These are phyloP conservation scores for Pachyrhizus erosus DNA, from an alignment of 306 rosid species.

Conservation along the genomic window DNA sequence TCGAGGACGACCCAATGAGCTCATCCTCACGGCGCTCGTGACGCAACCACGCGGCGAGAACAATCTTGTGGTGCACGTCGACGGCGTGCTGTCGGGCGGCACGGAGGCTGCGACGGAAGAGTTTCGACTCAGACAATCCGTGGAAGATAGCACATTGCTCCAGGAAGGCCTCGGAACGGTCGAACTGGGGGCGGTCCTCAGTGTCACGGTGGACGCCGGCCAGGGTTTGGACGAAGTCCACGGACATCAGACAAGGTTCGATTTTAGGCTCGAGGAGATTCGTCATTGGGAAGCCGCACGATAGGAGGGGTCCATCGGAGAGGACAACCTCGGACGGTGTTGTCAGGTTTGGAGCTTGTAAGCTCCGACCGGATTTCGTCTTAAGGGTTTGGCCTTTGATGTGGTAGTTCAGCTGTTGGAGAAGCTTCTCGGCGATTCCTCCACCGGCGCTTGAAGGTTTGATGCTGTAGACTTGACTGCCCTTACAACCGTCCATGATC, in stretches of 20 bases:
- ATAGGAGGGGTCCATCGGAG: constrained; percentile 58
- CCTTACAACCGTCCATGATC: constrained; percentile 87
- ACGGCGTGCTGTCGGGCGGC: constrained; percentile 79
- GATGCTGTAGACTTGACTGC: constrained; percentile 68
- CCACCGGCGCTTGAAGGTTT: constrained; percentile 46
- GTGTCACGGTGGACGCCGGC: constrained; percentile 55
- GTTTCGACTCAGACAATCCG: constrained; percentile 60
- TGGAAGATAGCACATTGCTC: constrained; percentile 72
- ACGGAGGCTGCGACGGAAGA: constrained; percentile 76
- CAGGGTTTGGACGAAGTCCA: constrained; percentile 58
- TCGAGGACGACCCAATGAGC: constrained; percentile 61
- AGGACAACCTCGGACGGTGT: constrained; percentile 35
- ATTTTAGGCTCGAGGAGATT: constrained; percentile 70
- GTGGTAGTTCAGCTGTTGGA: constrained; percentile 66
- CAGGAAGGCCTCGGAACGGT: constrained; percentile 55
- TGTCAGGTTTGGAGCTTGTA: constrained; percentile 37
- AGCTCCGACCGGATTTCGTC: constrained; percentile 52
- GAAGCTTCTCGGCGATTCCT: constrained; percentile 63
- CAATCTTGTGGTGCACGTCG: constrained; percentile 73
- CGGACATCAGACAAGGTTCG: constrained; percentile 55
- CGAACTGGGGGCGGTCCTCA: constrained; percentile 60
- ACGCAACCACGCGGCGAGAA: constrained; percentile 76
- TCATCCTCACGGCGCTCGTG: constrained; percentile 86
- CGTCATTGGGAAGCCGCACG: constrained; percentile 71
- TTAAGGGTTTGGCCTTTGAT: constrained; percentile 51